Evolutionary conservation across 148 eudicot genomes (phyloP).

Genomic region (Cornus florida): DNA sequence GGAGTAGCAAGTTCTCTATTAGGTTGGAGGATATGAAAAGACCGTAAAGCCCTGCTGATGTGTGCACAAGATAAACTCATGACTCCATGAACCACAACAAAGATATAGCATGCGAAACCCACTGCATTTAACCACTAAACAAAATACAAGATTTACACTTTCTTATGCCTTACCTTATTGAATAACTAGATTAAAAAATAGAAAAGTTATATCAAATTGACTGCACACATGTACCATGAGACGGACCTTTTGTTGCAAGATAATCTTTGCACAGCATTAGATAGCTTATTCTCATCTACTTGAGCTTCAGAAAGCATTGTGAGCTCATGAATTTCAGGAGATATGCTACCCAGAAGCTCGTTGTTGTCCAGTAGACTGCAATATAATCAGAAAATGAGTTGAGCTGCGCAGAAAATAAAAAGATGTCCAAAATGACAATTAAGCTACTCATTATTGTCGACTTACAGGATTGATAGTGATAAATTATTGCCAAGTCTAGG

Average conservation of each 20-base stretch:
- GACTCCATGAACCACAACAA: background rate
- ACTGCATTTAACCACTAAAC: background rate
- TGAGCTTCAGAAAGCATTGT: slow-evolving; percentile 34
- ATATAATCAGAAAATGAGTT: slow-evolving; percentile 9
- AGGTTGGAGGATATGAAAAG: no score
- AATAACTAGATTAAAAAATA: background rate
- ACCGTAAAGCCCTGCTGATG: background rate
- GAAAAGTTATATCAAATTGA: background rate
- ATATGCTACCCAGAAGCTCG: slow-evolving; percentile 32
- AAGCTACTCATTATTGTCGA: background rate
- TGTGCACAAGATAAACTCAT: background rate
- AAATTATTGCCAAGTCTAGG: slow-evolving; percentile 37
- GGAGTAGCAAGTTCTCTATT: no score
- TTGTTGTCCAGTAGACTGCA: slow-evolving; percentile 71
- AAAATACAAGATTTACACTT: background rate
- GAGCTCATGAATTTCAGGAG: slow-evolving; percentile 37
- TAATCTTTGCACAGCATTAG: background rate
- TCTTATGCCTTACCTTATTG: background rate
- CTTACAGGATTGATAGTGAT: slow-evolving; percentile 57
- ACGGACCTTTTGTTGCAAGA: slow-evolving; percentile 14
- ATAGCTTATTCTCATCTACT: slow-evolving; percentile 25
- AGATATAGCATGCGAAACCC: background rate
- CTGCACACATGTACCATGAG: slow-evolving; percentile 20
- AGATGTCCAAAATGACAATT: background rate
- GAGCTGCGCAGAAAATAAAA: background rate